These are phyloP conservation scores for Nissolia schottii DNA, from an alignment of 306 rosid genomes.

Conservation along the genomic window DNA sequence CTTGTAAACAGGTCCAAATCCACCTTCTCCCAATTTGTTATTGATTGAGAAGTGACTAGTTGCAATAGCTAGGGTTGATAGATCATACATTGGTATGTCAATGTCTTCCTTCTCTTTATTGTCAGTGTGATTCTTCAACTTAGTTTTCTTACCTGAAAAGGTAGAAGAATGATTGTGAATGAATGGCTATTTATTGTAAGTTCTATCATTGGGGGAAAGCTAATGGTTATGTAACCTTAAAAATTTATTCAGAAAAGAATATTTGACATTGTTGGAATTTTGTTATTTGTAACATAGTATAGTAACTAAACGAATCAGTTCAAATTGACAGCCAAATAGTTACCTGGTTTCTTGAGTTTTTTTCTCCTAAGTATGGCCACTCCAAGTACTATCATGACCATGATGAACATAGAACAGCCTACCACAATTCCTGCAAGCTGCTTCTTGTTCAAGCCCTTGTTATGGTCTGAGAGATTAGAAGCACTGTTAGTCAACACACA, in stretches of 20 bases:
- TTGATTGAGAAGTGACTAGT: conserved; percentile 34
- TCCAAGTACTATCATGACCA: conserved; percentile 3
- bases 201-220: neutral
- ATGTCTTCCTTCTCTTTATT: conserved; percentile 21
- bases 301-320: neutral
- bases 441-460: conserved; percentile 16
- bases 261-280: neutral
- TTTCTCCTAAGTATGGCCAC: conserved; percentile 2
- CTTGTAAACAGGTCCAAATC: conserved; percentile 59
- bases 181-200: neutral
- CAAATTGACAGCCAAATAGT: neutral
- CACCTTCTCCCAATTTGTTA: conserved; percentile 52
- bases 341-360: conserved; percentile 18
- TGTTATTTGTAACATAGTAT: neutral
- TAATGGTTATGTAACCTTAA: neutral
- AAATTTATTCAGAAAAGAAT: neutral
- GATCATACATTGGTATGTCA: conserved; percentile 47
- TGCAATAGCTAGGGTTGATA: conserved; percentile 36
- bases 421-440: conserved; percentile 25
- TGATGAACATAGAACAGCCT: neutral
- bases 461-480: conserved; percentile 21
- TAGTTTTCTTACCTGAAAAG: conserved; percentile 8
- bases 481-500: neutral
- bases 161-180: neutral
- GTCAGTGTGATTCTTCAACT: neutral